Conservation (phyloP, 1,139 yeast genomes). For the Saccharomyces pastorianus region DNA sequence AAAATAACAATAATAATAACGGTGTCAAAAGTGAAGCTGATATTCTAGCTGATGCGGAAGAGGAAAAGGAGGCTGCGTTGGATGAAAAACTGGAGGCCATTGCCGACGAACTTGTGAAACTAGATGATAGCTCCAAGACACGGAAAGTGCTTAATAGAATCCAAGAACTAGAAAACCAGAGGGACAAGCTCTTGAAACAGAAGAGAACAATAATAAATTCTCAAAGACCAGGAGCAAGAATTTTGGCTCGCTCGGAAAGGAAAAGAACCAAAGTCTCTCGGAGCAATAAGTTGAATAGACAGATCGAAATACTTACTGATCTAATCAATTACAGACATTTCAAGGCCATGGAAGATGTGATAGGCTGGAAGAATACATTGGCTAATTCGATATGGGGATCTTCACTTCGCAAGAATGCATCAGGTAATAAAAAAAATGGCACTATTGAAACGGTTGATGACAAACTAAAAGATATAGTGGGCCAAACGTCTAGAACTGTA, state of each 20-base stretch:
- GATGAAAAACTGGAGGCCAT: slow-evolving; percentile 30
- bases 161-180: slow-evolving; percentile 22
- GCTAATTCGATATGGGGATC: slow-evolving; percentile 21
- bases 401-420: slow-evolving; percentile 22
- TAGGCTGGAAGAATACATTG: slow-evolving; percentile 23
- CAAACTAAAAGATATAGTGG: slow-evolving; percentile 14
- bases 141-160: slow-evolving; percentile 20
- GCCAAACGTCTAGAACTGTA: slow-evolving; percentile 11
- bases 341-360: slow-evolving; percentile 18
- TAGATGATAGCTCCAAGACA: slow-evolving; percentile 29
- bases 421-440: slow-evolving; percentile 14
- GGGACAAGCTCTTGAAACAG: slow-evolving; percentile 20
- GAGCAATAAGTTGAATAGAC: slow-evolving; percentile 18
- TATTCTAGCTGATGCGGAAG: slow-evolving; percentile 15
- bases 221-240: slow-evolving; percentile 16
- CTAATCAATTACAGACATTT: slow-evolving; percentile 20
- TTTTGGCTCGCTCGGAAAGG: slow-evolving; percentile 20
- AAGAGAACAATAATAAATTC: slow-evolving; percentile 14
- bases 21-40: slow-evolving; percentile 18
- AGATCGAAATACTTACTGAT: slow-evolving; percentile 22
- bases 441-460: slow-evolving; percentile 14
- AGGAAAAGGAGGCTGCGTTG: slow-evolving; percentile 13
- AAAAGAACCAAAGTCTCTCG: slow-evolving; percentile 14
- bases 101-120: slow-evolving; percentile 29
- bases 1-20: neutral